Evolutionary conservation across 108 stramenopile species (phyloP).

Genomic region (Cyclotella sp.): DNA sequence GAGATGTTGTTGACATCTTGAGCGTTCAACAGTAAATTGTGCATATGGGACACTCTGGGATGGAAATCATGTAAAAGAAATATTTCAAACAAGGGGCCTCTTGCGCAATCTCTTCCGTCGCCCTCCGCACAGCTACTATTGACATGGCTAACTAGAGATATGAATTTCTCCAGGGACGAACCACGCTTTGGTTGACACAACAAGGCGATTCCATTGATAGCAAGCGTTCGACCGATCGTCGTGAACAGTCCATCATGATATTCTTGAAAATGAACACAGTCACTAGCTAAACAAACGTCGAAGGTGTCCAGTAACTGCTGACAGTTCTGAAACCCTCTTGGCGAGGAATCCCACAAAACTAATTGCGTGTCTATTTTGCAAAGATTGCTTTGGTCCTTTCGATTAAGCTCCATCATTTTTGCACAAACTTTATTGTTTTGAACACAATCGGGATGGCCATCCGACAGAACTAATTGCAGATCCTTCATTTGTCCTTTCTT

Average conservation of each 20-base stretch:
- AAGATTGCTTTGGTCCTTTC: neutral
- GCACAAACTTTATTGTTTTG: slow-evolving; percentile 68
- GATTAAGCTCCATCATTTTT: slow-evolving; percentile 17
- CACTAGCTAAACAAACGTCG: slow-evolving; percentile 64
- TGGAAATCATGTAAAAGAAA: slow-evolving; percentile 41
- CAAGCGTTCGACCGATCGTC: slow-evolving; percentile 60
- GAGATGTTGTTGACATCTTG: neutral
- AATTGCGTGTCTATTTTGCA: slow-evolving; percentile 21
- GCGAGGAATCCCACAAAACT: slow-evolving; percentile 66
- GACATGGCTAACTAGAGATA: slow-evolving; percentile 45
- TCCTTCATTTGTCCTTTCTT: slow-evolving; percentile 10
- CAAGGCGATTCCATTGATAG: slow-evolving; percentile 65
- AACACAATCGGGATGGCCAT: slow-evolving; percentile 78
- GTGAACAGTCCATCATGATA: slow-evolving; percentile 70
- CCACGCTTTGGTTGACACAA: slow-evolving; percentile 82
- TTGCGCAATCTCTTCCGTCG: neutral
- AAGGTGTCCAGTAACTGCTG: slow-evolving; percentile 19
- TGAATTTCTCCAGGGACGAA: slow-evolving; percentile 64
- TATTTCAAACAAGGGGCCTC: slow-evolving; percentile 42
- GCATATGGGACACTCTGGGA: slow-evolving; percentile 38
- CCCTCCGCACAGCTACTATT: slow-evolving; percentile 7
- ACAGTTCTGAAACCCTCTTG: slow-evolving; percentile 35
- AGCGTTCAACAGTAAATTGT: slow-evolving; percentile 12
- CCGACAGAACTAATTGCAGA: slow-evolving; percentile 61
- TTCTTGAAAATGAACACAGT: slow-evolving; percentile 85